Base-by-base conservation (phyloP, 2,329 filamentous ascomycete genomes). In the Fonsecaea nubica region DNA sequence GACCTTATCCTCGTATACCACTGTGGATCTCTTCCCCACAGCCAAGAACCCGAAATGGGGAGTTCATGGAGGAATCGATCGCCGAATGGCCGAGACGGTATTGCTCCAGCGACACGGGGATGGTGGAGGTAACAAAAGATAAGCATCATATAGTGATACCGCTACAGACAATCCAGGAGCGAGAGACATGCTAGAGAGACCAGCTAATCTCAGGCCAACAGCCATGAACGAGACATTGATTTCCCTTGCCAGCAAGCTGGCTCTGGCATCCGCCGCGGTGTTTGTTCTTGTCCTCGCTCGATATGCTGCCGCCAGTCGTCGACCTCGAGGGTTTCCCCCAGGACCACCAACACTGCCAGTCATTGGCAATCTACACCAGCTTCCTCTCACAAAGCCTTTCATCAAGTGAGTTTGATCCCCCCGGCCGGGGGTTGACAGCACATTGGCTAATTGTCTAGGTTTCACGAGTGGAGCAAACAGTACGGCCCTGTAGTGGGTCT, bases 331-430 rank as follows among this genome's bases (percentile, higher is more conserved):
- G 21, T 62, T 68, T 52, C 68, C 68, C 4, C 65, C 68, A 7
- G 68, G 68, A 1, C 68, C 68, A 10, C 54, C 65, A 15, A 62
- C 68, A n/a, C 8, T 68, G 7, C 68, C 65, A 8, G 32, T 69
- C 36, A 30, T 69, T 7, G 68, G 68, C 9, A 69, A 69, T 40
- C 48, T 68, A 3, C 65, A 63, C 53, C 62, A 68, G 21, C 35
- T 69, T 13, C 68, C 65, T 10, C 53, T 21, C 13, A 52, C n/a
- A 48, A 63, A 63, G 35, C 18, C 62, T 4, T 63, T 63, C 38
- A 21, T 63, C 8, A 58, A 52, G 62, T 63, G 30, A 54, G 36
- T 59, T n/a, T 25, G 25, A 25, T 25, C 3, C 25, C 25, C 25
- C 25, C 25, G 5, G 0, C 21, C 42, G 45, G 45, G 9, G 6